Evolutionary conservation across 2,329 filamentous ascomycete species (phyloP).

Genomic region (Hypoxylon sp.): DNA sequence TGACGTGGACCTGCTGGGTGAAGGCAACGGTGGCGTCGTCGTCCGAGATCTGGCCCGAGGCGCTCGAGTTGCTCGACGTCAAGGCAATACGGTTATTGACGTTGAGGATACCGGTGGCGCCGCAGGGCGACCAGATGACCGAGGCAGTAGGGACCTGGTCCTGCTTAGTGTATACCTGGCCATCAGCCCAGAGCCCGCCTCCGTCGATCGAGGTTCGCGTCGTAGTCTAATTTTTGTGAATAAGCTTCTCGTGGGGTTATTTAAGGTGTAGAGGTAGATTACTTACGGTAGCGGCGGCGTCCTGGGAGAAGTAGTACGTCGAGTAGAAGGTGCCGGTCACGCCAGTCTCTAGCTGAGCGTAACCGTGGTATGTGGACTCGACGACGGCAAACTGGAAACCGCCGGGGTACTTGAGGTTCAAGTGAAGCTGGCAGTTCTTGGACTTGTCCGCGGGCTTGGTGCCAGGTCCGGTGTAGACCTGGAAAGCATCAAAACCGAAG

Average conservation of each 20-base stretch:
- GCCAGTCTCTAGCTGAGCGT: constrained; percentile 62
- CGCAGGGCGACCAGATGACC: constrained; percentile 63
- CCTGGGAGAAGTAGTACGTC: constrained; percentile 65
- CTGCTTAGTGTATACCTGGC: constrained; percentile 64
- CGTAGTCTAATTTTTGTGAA: constrained; percentile 53
- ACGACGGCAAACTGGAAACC: constrained; percentile 64
- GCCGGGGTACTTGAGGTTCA: constrained; percentile 63
- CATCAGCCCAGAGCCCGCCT: constrained; percentile 59
- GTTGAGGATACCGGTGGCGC: constrained; percentile 63
- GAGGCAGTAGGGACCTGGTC: constrained; percentile 62
- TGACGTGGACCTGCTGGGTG: constrained; percentile 61
- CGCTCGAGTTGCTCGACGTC: constrained; percentile 56
- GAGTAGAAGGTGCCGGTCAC: constrained; percentile 62
- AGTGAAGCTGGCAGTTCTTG: constrained; percentile 65
- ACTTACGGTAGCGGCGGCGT: constrained; percentile 58
- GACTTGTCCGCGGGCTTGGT: constrained; percentile 55
- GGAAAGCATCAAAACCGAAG: constrained; percentile 63
- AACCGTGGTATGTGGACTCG: constrained; percentile 65
- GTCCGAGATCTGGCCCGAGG: constrained; percentile 60
- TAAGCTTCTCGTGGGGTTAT: constrained; percentile 13
- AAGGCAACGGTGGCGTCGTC: constrained; percentile 63
- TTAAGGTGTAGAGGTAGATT: background rate
- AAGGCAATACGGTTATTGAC: constrained; percentile 64
- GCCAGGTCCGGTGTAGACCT: constrained; percentile 64
- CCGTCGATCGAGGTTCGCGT: constrained; percentile 61